Evolutionary conservation across 192 early-diverging fungal species (phyloP).

Genomic region (Mortierella alpina): DNA sequence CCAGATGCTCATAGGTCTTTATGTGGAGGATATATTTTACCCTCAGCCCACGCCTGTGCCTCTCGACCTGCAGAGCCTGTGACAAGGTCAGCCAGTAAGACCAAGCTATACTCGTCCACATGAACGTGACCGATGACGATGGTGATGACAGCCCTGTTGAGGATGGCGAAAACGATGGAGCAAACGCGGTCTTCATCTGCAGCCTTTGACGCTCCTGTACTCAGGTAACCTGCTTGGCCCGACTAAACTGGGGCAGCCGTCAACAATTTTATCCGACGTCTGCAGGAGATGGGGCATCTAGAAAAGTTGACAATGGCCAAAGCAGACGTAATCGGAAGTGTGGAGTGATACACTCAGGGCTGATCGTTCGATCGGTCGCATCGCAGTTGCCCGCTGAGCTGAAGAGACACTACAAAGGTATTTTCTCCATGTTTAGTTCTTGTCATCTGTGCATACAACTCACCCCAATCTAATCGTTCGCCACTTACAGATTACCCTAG

Average conservation of each 20-base stretch:
- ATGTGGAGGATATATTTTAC: background rate
- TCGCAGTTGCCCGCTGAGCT: conserved; percentile 20
- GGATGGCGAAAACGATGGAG: background rate
- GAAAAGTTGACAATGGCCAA: conserved; percentile 1
- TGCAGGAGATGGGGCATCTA: conserved; percentile 14
- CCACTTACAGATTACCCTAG: conserved; percentile 7
- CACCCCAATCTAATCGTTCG: background rate
- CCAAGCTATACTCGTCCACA: background rate
- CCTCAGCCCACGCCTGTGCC: background rate
- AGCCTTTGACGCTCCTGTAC: too few relatives aligned
- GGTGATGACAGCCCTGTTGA: background rate
- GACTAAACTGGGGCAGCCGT: too few relatives aligned
- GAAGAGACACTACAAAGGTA: conserved; percentile 18
- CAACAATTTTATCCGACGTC: conserved; percentile 19
- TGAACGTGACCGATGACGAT: background rate
- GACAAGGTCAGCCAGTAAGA: background rate
- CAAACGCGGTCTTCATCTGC: too few relatives aligned
- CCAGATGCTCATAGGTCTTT: background rate
- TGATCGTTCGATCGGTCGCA: conserved; percentile 19
- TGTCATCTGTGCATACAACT: conserved; percentile 3
- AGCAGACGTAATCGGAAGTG: conserved; percentile 2
- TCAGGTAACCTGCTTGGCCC: too few relatives aligned
- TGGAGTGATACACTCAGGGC: conserved; percentile 10
- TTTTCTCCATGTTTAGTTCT: conserved; percentile 14
- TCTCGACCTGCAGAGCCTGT: conserved; percentile 2